Percentiles rank a stretch among this genome's conserved stretches.
Evolutionary conservation across 129 eudicot species (phyloP).

Genomic region (Arctium minus): DNA sequence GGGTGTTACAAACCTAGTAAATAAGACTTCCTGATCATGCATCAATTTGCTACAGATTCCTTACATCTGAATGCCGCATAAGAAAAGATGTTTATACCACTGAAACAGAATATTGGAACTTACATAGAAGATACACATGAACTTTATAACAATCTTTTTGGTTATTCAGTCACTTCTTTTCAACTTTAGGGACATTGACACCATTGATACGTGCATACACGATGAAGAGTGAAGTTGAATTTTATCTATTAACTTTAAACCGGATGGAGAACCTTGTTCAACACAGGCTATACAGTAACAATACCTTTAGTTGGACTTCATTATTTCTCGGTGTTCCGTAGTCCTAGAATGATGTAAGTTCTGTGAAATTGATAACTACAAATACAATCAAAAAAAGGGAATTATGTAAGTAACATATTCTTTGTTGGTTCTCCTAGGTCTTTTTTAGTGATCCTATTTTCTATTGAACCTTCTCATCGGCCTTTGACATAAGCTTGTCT

Average conservation of each 20-base stretch:
- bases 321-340: not conserved
- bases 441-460: not conserved
- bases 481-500: not conserved
- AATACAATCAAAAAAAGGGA: not conserved
- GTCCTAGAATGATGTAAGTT: not conserved
- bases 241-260: not conserved
- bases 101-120: not conserved
- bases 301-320: not conserved
- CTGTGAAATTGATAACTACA: not conserved
- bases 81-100: not conserved
- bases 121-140: not conserved
- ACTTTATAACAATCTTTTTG: not conserved
- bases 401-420: not conserved
- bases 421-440: not conserved
- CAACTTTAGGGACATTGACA: not conserved
- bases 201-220: not conserved
- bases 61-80: not conserved
- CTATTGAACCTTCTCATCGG: not conserved
- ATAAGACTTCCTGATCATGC: not conserved
- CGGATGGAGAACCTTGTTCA: not conserved
- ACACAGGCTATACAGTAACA: not conserved
- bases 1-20: not conserved
- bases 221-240: not conserved
- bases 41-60: not conserved
- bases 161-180: not conserved